Evolutionary conservation across 768 basidiomycete species (phyloP).

Genomic region (Suillus occidentalis): DNA sequence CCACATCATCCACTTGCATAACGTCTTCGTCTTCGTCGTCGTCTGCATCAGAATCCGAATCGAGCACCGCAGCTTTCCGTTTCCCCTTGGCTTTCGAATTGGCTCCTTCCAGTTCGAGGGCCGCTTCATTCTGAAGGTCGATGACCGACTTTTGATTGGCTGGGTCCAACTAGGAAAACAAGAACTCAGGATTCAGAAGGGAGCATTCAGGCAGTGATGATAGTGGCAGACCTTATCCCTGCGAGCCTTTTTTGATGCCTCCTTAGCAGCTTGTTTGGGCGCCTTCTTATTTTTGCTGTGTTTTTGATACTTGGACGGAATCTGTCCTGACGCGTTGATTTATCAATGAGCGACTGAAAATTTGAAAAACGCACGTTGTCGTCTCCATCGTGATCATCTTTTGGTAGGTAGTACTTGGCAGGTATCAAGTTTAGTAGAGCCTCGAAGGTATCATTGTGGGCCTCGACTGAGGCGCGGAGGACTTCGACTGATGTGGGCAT

Average conservation of each 20-base stretch:
- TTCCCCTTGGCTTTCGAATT: slow-evolving; percentile 42
- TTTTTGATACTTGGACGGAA: slow-evolving; percentile 64
- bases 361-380: slow-evolving; percentile 14
- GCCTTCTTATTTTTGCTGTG: slow-evolving; percentile 85
- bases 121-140: slow-evolving; percentile 68
- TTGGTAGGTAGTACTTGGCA: slow-evolving; percentile 75
- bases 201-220: neutral
- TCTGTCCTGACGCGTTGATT: neutral
- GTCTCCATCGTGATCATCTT: slow-evolving; percentile 13
- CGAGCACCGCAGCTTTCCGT: slow-evolving; percentile 40
- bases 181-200: neutral
- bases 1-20: slow-evolving; percentile 35
- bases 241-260: slow-evolving; percentile 86
- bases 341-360: neutral
- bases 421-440: slow-evolving; percentile 83
- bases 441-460: slow-evolving; percentile 77
- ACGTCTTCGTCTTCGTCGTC: slow-evolving; percentile 18
- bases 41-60: slow-evolving; percentile 28
- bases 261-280: slow-evolving; percentile 84
- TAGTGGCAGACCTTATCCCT: slow-evolving; percentile 65
- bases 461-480: slow-evolving; percentile 67
- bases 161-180: slow-evolving; percentile 77
- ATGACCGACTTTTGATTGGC: slow-evolving; percentile 78
- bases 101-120: slow-evolving; percentile 25
- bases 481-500: slow-evolving; percentile 50